Base-by-base conservation (phyloP, 2,329 filamentous ascomycete genomes). In the Scedosporium aurantiacum region DNA sequence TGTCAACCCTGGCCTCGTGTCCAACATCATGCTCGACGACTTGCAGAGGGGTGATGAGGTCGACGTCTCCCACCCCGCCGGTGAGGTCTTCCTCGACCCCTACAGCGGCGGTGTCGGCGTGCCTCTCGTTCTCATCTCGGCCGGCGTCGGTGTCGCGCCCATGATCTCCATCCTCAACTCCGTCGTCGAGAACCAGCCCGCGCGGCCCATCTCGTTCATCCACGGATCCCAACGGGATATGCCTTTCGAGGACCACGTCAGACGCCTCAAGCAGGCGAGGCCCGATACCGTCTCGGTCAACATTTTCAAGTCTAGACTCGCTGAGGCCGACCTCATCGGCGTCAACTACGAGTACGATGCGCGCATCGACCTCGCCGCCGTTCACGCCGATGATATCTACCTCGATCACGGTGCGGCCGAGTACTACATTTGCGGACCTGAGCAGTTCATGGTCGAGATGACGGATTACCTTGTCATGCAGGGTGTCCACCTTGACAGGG, bases 11-110 rank as follows among this genome's bases (percentile, higher is more conserved):
- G 87, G 88, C 27, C 80, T 85, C 63, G 79, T 91, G 18, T 90
- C 86, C 58, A 90, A 89, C 68, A 74, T 87, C 47, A 76, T 91
- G 41, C 84, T 91, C 68, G 81, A 85, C 65, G 73, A 75, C 18
- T 81, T 84, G 69, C 73, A 79, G 1, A 79, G 81, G 50, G 88
- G 88, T 47, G 85, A 89, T 67, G 67, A 77, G 0, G 69, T 91
- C 8, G 77, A 86, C 64, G 74, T 91, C 10, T 86, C 85, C 2
- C 86, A 90, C 68, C 88, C 88, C 0, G 78, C 76, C 3, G 84
- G 84, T 50, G 82, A 86, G 67, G 85, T 86, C 71, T 82, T 75
- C 70, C 74, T 85, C 52, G 76, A 83, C 66, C 72, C 72, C 21
- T 72, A 73, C 65, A 18, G 74, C 57, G 67, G 68, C 43, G 67